These are phyloP conservation scores for Saccharomycopsis javanensis DNA, from an alignment of 805 yeast species.

Conservation along the genomic window DNA sequence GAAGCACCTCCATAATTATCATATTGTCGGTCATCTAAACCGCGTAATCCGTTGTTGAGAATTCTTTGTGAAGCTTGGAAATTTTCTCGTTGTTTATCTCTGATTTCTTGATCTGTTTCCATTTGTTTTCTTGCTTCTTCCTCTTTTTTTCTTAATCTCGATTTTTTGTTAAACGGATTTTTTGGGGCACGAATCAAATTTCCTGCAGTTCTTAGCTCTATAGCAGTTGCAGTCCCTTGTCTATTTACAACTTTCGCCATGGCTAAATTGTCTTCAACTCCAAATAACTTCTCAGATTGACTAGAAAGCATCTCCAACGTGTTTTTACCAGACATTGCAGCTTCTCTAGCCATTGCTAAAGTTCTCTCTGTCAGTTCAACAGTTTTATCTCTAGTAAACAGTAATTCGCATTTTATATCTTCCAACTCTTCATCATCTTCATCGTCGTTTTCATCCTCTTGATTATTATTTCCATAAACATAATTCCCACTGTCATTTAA, in stretches of 20 bases:
- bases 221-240: constrained; percentile 74
- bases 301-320: constrained; percentile 87
- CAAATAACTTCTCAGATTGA: constrained; percentile 77
- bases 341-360: constrained; percentile 58
- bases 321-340: constrained; percentile 66
- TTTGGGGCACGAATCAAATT: constrained; percentile 23
- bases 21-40: constrained; percentile 10
- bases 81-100: constrained; percentile 49
- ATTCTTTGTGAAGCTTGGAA: constrained; percentile 60
- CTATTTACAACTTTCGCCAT: constrained; percentile 73
- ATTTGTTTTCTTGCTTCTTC: constrained; percentile 52
- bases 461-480: constrained; percentile 25
- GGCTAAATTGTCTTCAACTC: constrained; percentile 67
- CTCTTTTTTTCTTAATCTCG: constrained; percentile 66
- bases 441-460: constrained; percentile 37
- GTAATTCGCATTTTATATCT: constrained; percentile 69
- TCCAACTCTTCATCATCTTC: constrained; percentile 88
- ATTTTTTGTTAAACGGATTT: constrained; percentile 86
- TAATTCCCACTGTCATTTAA: constrained; percentile 24
- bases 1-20: background rate
- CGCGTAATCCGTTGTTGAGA: constrained; percentile 31
- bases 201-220: constrained; percentile 46
- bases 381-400: constrained; percentile 80
- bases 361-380: constrained; percentile 81
- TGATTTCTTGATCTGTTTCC: constrained; percentile 49